Conservation (phyloP, 768 basidiomycete species). For the Chalciporus chontae region DNA sequence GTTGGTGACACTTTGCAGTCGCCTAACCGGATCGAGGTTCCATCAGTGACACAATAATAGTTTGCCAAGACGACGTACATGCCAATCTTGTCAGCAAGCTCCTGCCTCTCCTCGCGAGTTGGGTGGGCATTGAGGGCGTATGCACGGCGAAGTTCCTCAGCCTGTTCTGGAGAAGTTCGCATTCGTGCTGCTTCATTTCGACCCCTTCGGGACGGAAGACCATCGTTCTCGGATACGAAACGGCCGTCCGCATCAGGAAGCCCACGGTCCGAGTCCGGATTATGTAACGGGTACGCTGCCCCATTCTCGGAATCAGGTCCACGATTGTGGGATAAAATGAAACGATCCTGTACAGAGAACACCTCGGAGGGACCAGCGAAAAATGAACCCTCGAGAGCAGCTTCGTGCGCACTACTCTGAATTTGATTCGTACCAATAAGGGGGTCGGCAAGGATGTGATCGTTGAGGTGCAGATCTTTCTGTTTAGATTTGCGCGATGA, state of each 20-base stretch:
- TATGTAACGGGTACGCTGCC: slow-evolving; percentile 27
- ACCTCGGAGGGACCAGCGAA: slow-evolving; percentile 31
- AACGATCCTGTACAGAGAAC: slow-evolving; percentile 29
- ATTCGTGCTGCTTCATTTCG: slow-evolving; percentile 41
- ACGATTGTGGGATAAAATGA: slow-evolving; percentile 33
- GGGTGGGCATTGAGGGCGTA: slow-evolving; percentile 68
- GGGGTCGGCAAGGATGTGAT: slow-evolving; percentile 23
- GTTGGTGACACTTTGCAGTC: slow-evolving; percentile 74
- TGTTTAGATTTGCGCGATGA: slow-evolving; percentile 30
- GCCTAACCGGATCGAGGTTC: slow-evolving; percentile 44
- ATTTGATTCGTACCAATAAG: not conserved
- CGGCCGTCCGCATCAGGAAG: slow-evolving; percentile 49
- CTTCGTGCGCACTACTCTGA: slow-evolving; percentile 14
- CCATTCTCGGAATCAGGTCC: slow-evolving; percentile 23
- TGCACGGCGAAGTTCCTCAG: slow-evolving; percentile 63
- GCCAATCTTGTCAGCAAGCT: slow-evolving; percentile 64
- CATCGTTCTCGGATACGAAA: slow-evolving; percentile 50
- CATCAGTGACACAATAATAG: slow-evolving; percentile 22
- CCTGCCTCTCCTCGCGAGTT: slow-evolving; percentile 60
- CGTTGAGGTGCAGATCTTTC: slow-evolving; percentile 31
- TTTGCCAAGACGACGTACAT: slow-evolving; percentile 52
- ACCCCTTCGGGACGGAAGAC: slow-evolving; percentile 28
- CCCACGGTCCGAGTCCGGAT: slow-evolving; percentile 47
- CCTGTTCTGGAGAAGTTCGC: slow-evolving; percentile 61
- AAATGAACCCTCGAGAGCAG: slow-evolving; percentile 27